phyloP scores from a whole-genome alignment of 345 rosid species.

The Tarenaya hassleriana region DNA sequence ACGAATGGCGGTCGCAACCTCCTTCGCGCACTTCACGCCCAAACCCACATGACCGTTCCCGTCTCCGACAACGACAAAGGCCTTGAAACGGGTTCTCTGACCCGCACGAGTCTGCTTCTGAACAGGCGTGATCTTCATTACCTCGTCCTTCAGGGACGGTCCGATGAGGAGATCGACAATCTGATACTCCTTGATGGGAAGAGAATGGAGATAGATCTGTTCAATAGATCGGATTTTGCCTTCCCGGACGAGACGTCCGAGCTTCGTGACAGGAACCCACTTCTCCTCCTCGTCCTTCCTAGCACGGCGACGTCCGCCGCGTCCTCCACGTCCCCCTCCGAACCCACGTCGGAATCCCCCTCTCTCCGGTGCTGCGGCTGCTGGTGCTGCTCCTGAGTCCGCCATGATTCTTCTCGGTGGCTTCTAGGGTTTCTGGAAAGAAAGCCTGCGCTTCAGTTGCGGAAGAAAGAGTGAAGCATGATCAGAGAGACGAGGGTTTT shows the following conservation, averaged over 20 bases:
- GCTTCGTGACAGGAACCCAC: conserved; percentile 73
- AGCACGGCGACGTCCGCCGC: conserved; percentile 55
- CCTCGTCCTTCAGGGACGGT: conserved; percentile 63
- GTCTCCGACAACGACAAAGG: conserved; percentile 59
- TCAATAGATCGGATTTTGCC: conserved; percentile 47
- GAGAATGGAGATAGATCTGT: conserved; percentile 61
- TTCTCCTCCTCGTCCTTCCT: conserved; percentile 62
- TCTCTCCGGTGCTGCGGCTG: conserved; percentile 42
- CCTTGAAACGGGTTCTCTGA: conserved; percentile 59
- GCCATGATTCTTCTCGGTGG: conserved; percentile 32
- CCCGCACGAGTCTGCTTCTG: conserved; percentile 73
- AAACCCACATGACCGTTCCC: conserved; percentile 52
- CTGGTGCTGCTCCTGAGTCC: conserved; percentile 50
- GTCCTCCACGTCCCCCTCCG: conserved; percentile 28
- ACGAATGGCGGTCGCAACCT: conserved; percentile 57
- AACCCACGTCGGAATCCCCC: conserved; percentile 32
- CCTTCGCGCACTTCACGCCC: conserved; percentile 61
- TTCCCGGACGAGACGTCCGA: conserved; percentile 57
- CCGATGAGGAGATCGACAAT: conserved; percentile 56
- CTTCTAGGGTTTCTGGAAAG: too few species aligned
- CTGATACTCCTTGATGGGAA: conserved; percentile 71
- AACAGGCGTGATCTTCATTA: conserved; percentile 72
- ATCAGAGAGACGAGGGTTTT: too few species aligned
- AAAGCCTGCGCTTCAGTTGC: too few species aligned
- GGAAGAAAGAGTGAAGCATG: too few species aligned